Evolutionary conservation across 2,329 filamentous ascomycete genomes (phyloP).

Genomic region (Penicillium sp.): DNA sequence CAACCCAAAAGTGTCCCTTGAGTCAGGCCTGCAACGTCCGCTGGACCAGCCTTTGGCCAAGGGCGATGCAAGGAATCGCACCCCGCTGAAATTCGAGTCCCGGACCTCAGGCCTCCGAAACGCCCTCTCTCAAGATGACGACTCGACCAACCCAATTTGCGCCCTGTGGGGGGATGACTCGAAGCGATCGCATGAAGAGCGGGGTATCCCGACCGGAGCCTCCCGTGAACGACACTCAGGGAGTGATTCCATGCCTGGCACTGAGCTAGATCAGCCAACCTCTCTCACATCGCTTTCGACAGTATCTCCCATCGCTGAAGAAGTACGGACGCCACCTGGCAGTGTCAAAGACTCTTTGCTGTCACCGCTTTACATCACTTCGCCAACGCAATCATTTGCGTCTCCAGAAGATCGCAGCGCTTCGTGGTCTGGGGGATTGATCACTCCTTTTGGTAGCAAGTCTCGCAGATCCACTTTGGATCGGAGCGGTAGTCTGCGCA

Average conservation of each 20-base stretch:
- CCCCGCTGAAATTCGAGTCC: slow-evolving; percentile 38
- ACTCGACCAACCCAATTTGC: slow-evolving; percentile 27
- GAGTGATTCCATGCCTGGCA: slow-evolving; percentile 31
- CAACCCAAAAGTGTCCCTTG: slow-evolving; percentile 49
- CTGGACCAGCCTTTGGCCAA: slow-evolving; percentile 49
- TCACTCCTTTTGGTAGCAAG: slow-evolving; percentile 45
- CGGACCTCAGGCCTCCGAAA: slow-evolving; percentile 45
- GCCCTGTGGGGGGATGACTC: slow-evolving; percentile 31
- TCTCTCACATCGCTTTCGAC: slow-evolving; percentile 54
- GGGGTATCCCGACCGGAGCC: slow-evolving; percentile 35
- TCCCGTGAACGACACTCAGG: slow-evolving; percentile 34
- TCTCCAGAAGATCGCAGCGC: slow-evolving; percentile 50
- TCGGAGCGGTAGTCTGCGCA: slow-evolving; percentile 44
- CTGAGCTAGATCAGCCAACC: slow-evolving; percentile 46
- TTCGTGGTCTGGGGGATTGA: slow-evolving; percentile 45
- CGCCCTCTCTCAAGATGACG: slow-evolving; percentile 44
- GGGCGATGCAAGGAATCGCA: slow-evolving; percentile 33
- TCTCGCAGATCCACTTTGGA: slow-evolving; percentile 43
- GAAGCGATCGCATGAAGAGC: slow-evolving; percentile 33
- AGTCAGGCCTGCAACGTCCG: slow-evolving; percentile 46
- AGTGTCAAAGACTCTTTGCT: slow-evolving; percentile 41
- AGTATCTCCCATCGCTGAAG: slow-evolving; percentile 48
- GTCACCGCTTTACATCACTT: slow-evolving; percentile 48
- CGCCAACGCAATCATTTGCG: slow-evolving; percentile 44
- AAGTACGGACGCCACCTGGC: slow-evolving; percentile 51